Conservation (phyloP, 371 early-diverging fungal genomes). For the Lichtheimia corymbifera region DNA sequence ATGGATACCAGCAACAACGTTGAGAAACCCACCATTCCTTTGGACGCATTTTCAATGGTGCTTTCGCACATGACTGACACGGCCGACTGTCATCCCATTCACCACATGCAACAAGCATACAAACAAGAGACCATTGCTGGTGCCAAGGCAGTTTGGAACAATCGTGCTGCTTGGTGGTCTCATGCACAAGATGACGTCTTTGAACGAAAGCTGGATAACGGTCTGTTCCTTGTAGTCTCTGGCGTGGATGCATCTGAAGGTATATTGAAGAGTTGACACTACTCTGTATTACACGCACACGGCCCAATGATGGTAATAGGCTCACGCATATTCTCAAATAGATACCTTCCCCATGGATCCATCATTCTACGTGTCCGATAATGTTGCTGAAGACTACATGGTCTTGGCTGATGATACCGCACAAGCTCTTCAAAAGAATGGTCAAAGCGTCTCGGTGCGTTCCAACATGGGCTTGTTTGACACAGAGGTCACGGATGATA, state of each 20-base stretch:
- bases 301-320: too few relatives aligned
- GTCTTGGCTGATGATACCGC: constrained; percentile 27
- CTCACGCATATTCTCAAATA: not conserved
- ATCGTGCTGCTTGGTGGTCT: constrained; percentile 9
- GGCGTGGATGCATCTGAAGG: constrained; percentile 20
- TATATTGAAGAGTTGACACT: not conserved
- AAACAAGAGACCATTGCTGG: constrained; percentile 15
- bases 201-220: constrained; percentile 15
- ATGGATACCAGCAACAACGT: not conserved
- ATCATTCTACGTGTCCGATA: constrained; percentile 37
- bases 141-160: constrained; percentile 18
- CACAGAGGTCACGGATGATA: constrained; percentile 5
- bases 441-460: constrained; percentile 5
- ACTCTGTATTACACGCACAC: too few relatives aligned
- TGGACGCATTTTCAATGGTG: constrained; percentile 25
- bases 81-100: constrained; percentile 13
- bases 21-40: constrained; percentile 16
- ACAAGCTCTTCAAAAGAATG: constrained; percentile 13
- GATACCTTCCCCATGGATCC: constrained; percentile 25
- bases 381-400: constrained; percentile 28
- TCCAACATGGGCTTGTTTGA: constrained; percentile 9
- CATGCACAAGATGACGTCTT: constrained; percentile 16
- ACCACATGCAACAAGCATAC: constrained; percentile 18
- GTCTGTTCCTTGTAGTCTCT: constrained; percentile 16
- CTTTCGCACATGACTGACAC: constrained; percentile 24